These are phyloP conservation scores for Ogataea ganodermae DNA, from an alignment of 805 yeast species.

Conservation along the genomic window DNA sequence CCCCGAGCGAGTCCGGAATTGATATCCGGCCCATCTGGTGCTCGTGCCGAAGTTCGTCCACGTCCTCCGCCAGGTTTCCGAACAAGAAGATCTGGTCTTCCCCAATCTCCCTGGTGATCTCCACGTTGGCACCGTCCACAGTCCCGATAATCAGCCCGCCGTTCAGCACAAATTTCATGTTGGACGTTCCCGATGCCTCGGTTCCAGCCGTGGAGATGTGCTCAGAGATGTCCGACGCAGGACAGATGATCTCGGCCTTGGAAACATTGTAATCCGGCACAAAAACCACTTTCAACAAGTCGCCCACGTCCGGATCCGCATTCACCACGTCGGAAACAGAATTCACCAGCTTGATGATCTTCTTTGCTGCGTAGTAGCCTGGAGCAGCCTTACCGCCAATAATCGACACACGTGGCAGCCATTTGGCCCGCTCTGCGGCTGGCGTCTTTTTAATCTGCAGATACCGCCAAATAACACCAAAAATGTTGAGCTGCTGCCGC, in stretches of 20 bases:
- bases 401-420: conserved; percentile 73
- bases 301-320: conserved; percentile 71
- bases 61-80: conserved; percentile 88
- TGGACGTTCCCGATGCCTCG: conserved; percentile 94
- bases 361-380: conserved; percentile 95
- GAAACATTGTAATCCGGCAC: conserved; percentile 93
- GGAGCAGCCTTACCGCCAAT: conserved; percentile 98
- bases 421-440: conserved; percentile 56
- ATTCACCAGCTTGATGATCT: conserved; percentile 82
- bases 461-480: conserved; percentile 85
- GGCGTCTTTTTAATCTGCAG: conserved; percentile 70
- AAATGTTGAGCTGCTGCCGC: conserved; percentile 90
- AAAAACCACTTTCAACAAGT: conserved; percentile 80
- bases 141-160: conserved; percentile 96
- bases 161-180: conserved; percentile 92
- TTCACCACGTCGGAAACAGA: conserved; percentile 80
- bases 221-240: conserved; percentile 88
- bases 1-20: conserved; percentile 58
- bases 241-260: conserved; percentile 87
- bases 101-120: conserved; percentile 90
- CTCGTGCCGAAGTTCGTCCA: conserved; percentile 77
- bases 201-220: conserved; percentile 98
- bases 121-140: conserved; percentile 96
- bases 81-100: conserved; percentile 90
- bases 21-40: conserved; percentile 63